Evolutionary conservation across 257 asterid genomes (phyloP), one percentile per base, ranked within the genome.

Genomic region (Galeopsis tetrahit): DNA sequence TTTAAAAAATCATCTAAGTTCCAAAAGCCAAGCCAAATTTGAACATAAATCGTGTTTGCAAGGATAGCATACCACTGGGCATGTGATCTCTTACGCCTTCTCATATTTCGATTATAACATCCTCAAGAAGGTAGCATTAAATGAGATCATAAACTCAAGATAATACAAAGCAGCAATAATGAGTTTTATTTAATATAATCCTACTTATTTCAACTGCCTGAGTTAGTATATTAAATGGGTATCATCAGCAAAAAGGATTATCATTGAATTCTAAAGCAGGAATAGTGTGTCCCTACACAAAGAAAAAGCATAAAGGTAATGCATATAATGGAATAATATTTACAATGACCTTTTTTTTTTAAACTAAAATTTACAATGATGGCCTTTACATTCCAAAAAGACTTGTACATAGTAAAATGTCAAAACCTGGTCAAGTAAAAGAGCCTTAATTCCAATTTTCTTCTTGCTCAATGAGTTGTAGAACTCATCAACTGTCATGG

Each of bases 381-480:
- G 64, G 60, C 59, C 48, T 77, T 68, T 33, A 51, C 57, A 49
- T 53, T 52, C 31, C 28, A 34, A 60, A 17, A 59, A 53, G 9
- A 43, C 51, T 68, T 14, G 39, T 35, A 44, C 72, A 65, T 14
- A 48, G 63, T 76, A 67, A 74, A 46, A 70, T 36, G 5, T 70
- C 51, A 77, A 62, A 71, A 95, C 99, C 99, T 92, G 99, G 87
- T 95, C 99, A 83, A 95, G 98, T 75, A 95, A 83, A 80, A 95
- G 95, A 68, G 98, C 94, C 90, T 95, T 95, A 74, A 95, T 86
- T 67, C 96, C 98, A 73, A 79, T 86, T 76, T 90, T 95, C 92
- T 92, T 95, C 83, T 90, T 95, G 78, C 81, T 82, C 82, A 92
- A 78, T 74, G 89, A 78, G 74, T 69, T 85, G 71, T 58, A 64